Evolutionary conservation across 2,329 filamentous ascomycete species (phyloP), one percentile per base, ranked within the genome.

Genomic region (Nigrospora osmanthi): DNA sequence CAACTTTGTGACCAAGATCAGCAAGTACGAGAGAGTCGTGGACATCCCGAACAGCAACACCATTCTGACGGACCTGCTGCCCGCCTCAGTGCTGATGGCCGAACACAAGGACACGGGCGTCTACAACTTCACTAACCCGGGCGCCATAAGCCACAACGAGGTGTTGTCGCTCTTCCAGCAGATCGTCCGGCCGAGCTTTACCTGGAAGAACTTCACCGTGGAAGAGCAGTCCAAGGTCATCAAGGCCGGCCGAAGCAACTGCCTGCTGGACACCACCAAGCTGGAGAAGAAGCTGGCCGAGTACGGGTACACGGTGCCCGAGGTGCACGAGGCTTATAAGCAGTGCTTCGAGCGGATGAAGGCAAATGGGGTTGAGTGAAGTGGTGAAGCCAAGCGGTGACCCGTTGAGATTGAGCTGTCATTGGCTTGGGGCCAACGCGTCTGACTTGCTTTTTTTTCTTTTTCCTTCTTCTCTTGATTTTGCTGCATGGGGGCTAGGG

Each of bases 111-210:
- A 83, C 36, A 76, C 72, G 1, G 81, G 81, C 15, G 68, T 85
- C 52, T 83, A 80, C 64, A 85, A 85, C 66, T 84, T 85, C 61
- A 84, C 80, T 48, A 85, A 85, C 64, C 81, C 81, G 0, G 81
- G 81, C 12, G 77, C 79, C 50, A 84, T 85, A 59, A 81, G 78
- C n/a, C 81, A 85, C 64, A 85, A 85, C 60, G 80, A 85, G 63
- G 80, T 85, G 7, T 67, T 85, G 35, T 54, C 65, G 3, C 65
- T 85, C 36, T 84, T 83, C 65, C 75, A 73, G 54, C 72, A 83
- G 50, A 78, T 81, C 51, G 73, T 85, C 34, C 72, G 80, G 35
- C 81, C 81, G 2, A 59, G 57, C 28, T 77, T 81, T 54, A 70
- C 67, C 35, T 85, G 80, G 78, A 72, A 75, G 67, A 85, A 84